Evolutionary conservation across 2,329 filamentous ascomycete genomes (phyloP).

Genomic region (Biscogniauxia marginata): DNA sequence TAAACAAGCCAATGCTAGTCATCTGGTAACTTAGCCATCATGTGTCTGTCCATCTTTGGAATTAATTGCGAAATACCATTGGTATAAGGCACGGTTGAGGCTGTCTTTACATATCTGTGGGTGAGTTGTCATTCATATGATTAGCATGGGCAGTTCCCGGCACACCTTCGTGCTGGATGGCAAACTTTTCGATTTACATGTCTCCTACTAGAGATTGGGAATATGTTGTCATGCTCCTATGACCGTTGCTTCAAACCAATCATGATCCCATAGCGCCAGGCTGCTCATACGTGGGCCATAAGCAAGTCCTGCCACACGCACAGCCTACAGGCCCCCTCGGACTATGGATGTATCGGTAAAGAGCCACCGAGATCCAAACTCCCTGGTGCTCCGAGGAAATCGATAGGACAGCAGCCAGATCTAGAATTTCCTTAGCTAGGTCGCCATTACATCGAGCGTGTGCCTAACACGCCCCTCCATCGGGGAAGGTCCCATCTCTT

Average conservation of each 20-base stretch:
- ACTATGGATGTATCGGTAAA: not conserved
- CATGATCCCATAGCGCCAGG: not conserved
- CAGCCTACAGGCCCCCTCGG: not conserved
- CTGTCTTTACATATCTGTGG: not conserved
- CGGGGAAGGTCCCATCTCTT: not conserved
- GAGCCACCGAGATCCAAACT: not conserved
- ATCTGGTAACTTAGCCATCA: not conserved
- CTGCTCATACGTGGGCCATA: not conserved
- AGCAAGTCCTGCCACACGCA: not conserved
- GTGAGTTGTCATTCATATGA: not conserved
- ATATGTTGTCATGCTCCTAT: not conserved
- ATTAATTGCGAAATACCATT: not conserved
- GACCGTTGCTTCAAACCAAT: not conserved
- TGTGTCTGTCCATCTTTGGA: not conserved
- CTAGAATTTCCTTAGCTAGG: not conserved
- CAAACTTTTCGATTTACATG: not conserved
- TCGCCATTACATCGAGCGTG: not conserved
- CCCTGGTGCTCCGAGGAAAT: not conserved
- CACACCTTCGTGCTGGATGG: not conserved
- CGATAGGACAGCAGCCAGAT: not conserved
- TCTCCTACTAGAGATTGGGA: not conserved
- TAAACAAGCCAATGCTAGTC: not conserved
- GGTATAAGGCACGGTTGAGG: not conserved
- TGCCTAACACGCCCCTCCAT: not conserved
- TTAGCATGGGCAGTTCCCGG: not conserved